Evolutionary conservation across 306 rosid genomes (phyloP).

Genomic region (Quercus agrifolia): DNA sequence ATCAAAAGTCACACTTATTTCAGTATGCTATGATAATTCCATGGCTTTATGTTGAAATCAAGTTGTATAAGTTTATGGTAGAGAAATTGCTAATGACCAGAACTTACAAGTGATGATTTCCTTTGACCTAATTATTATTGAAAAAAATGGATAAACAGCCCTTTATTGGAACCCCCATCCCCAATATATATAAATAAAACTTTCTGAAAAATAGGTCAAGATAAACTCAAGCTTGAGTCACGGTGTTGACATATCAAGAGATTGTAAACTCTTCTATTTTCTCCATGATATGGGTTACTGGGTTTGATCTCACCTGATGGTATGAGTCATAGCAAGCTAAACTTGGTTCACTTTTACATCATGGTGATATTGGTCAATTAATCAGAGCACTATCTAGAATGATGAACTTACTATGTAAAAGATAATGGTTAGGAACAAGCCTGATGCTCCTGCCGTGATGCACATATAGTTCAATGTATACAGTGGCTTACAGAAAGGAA

Average conservation of each 20-base stretch:
- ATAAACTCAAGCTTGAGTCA: background rate
- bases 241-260: background rate
- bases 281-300: background rate
- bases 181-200: too few species aligned
- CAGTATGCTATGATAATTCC: background rate
- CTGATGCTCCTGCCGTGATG: slow-evolving; percentile 70
- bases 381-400: slow-evolving; percentile 7
- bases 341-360: background rate
- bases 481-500: slow-evolving; percentile 68
- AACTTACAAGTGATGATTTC: too few species aligned
- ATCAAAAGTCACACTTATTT: background rate
- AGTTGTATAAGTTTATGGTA: too few species aligned
- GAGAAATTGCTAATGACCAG: too few species aligned
- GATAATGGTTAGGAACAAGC: slow-evolving; percentile 51
- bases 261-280: background rate
- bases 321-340: background rate
- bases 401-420: slow-evolving; percentile 56
- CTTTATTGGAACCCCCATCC: too few species aligned
- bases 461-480: slow-evolving; percentile 73
- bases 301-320: background rate
- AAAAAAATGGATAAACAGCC: too few species aligned
- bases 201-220: background rate
- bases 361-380: background rate
- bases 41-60: too few species aligned
- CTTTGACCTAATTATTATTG: too few species aligned